Percentiles rank a stretch among this genome's conserved stretches.
phyloP scores from a whole-genome alignment of 768 basidiomycete species.

The Suillus decipiens region DNA sequence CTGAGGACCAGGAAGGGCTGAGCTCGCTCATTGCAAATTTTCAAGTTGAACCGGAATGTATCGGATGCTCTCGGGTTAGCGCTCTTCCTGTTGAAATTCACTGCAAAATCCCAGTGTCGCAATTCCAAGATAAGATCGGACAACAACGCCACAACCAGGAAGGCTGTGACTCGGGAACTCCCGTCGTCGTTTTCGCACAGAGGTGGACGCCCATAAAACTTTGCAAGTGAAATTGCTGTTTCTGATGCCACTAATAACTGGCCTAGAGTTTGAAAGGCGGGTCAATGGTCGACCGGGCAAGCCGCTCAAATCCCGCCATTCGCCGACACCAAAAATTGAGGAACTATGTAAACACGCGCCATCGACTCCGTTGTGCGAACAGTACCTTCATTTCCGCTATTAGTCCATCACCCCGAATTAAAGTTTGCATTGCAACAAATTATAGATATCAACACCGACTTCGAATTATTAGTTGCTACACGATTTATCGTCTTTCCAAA shows the following conservation, averaged over 20 bases:
- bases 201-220: conserved; percentile 50
- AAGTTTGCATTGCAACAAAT: conserved; percentile 41
- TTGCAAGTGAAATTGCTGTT: conserved; percentile 47
- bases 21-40: not conserved
- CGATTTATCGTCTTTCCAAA: not conserved
- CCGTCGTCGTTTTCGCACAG: not conserved
- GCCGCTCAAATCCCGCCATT: conserved; percentile 51
- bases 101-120: not conserved
- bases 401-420: conserved; percentile 15
- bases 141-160: not conserved
- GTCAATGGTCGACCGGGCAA: conserved; percentile 72
- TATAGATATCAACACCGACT: conserved; percentile 29
- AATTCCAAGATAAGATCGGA: not conserved
- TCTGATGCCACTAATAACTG: conserved; percentile 20
- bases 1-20: not conserved
- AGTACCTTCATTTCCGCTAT: conserved; percentile 40
- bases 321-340: conserved; percentile 82
- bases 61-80: not conserved
- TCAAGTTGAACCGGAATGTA: not conserved
- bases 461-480: not conserved
- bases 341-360: conserved; percentile 73
- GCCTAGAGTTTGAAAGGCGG: conserved; percentile 62
- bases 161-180: not conserved
- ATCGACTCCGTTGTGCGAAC: conserved; percentile 57
- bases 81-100: not conserved